phyloP scores from a whole-genome alignment of 2,329 filamentous ascomycete genomes.

The Hypoxylon rubiginosum region DNA sequence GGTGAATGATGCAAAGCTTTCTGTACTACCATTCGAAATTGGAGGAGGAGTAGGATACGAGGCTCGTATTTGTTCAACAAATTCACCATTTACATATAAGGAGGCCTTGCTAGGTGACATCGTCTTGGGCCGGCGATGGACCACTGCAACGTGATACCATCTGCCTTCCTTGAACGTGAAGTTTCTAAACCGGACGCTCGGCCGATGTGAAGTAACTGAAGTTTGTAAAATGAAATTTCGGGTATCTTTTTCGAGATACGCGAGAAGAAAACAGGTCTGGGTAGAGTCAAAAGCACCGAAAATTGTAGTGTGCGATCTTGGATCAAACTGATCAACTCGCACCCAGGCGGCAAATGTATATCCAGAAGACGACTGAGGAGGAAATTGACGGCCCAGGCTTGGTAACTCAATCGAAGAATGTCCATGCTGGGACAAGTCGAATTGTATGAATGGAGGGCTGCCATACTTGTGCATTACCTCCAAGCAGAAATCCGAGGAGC shows the following conservation, averaged over 20 bases:
- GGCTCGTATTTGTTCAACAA: conserved; percentile 91
- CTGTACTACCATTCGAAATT: conserved; percentile 70
- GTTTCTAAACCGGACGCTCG: conserved; percentile 94
- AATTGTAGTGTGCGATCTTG: conserved; percentile 88
- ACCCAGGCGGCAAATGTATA: conserved; percentile 95
- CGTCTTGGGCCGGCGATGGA: conserved; percentile 83
- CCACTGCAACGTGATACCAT: conserved; percentile 95
- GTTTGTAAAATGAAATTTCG: conserved; percentile 96
- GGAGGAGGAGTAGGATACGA: conserved; percentile 86
- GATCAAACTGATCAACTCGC: conserved; percentile 87
- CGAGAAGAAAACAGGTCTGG: conserved; percentile 92
- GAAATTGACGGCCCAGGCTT: conserved; percentile 87
- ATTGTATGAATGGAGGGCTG: conserved; percentile 88
- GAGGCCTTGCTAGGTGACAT: conserved; percentile 84
- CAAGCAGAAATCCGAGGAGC: conserved; percentile 77
- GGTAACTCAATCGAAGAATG: conserved; percentile 92
- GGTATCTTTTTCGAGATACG: conserved; percentile 94
- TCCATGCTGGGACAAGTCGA: conserved; percentile 89
- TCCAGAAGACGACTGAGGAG: conserved; percentile 81
- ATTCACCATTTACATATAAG: conserved; percentile 92
- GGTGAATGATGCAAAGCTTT: conserved; percentile 78
- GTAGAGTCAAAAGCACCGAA: conserved; percentile 94
- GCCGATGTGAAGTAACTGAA: conserved; percentile 85
- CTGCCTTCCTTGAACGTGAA: conserved; percentile 78
- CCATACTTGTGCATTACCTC: conserved; percentile 80